Evolutionary conservation across 495 filamentous ascomycete species (phyloP), one percentile per base, ranked within the genome.

Genomic region (Clavariopsis aquatica): DNA sequence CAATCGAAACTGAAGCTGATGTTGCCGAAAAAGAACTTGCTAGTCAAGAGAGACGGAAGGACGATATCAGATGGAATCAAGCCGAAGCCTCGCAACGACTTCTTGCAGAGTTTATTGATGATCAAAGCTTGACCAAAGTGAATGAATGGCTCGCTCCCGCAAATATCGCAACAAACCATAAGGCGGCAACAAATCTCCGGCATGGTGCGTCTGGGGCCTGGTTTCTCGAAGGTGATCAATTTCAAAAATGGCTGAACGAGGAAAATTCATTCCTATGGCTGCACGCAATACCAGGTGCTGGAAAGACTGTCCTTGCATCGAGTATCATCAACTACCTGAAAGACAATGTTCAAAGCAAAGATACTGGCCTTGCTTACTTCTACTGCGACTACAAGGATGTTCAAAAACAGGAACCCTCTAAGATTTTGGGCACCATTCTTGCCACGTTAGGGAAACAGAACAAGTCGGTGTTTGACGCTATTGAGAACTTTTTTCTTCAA

Each of bases 11-110:
- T 15, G 53, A 41, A 20, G 53, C 34, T 0, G 53, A 56, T 10
- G 31, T 56, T 41, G 53, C 53, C 26, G 53, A 56, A 29, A 56
- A 56, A 56, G 53, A 56, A 20, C 27, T 56, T 3, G 53, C 53
- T 13, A 23, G 24, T 15, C 24, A 38, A 17, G 26, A 56, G 20
- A 27, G 53, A 29, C 53, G 31, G 6, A 34, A 36, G 28, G 53
- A 56, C 31, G 22, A 34, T 8, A 17, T 38, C 28, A 34, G 53
- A 38, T 56, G 53, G 53, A 36, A n/a, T 17, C 36, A 56, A 41
- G 34, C 34, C 12, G 53, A 56, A 13, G 34, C 26, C 27, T 56
- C 53, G 27, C 53, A 56, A 41, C 26, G 53, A 13, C 26, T 41
- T n/a, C 28, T 56, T 22, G 34, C 28, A 5, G 53, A 56, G 6